Evolutionary conservation across 129 eudicot species (phyloP).

Genomic region (Gnaphalium uliginosum): DNA sequence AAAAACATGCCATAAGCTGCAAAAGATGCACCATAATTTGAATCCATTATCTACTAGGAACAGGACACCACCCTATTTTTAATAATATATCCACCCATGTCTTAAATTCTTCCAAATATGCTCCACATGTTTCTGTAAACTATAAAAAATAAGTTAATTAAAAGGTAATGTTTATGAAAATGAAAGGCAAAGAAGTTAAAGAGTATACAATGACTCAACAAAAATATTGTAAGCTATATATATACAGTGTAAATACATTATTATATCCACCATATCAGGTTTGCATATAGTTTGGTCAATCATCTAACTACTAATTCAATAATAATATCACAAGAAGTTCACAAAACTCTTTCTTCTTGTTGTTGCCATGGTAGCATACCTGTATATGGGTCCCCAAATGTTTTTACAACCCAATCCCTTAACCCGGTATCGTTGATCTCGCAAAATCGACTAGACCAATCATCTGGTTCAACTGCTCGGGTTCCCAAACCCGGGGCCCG

Average conservation of each 20-base stretch:
- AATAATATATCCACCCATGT: not conserved
- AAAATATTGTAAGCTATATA: not conserved
- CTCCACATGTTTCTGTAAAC: not conserved
- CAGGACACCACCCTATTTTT: not conserved
- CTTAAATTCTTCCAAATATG: conserved; percentile 13
- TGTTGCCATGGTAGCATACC: conserved; percentile 64
- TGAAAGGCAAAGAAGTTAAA: too few species aligned
- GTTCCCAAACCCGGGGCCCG: conserved; percentile 86
- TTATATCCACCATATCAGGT: conserved; percentile 15
- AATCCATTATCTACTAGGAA: not conserved
- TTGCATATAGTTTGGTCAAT: conserved; percentile 1
- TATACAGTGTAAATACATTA: not conserved
- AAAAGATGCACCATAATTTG: conserved; percentile 2
- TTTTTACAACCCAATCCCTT: conserved; percentile 47
- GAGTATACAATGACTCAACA: not conserved
- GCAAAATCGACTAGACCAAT: conserved; percentile 74
- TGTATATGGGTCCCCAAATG: conserved; percentile 46
- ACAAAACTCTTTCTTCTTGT: conserved; percentile 26
- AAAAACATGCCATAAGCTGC: conserved; percentile 8
- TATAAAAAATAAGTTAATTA: not conserved
- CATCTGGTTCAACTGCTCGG: conserved; percentile 56
- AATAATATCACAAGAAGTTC: conserved; percentile 3
- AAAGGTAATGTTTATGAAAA: too few species aligned
- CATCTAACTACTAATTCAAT: conserved; percentile 16
- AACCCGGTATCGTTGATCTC: conserved; percentile 56